phyloP scores from a whole-genome alignment of 495 filamentous ascomycete genomes.

The Cetradonia linearis region DNA sequence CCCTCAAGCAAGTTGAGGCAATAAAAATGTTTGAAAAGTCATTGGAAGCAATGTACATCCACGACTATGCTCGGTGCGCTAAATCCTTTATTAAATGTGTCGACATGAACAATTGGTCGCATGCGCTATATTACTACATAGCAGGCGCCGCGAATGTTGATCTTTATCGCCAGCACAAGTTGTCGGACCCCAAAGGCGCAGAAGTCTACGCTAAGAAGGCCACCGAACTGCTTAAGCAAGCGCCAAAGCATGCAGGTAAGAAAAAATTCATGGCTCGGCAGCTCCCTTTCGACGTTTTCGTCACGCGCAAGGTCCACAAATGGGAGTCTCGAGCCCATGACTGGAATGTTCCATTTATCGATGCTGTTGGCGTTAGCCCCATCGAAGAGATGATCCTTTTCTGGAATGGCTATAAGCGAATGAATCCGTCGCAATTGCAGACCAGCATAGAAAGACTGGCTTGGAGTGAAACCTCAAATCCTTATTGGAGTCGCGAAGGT shows the following conservation, averaged over 20 bases:
- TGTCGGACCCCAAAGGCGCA: constrained; percentile 42
- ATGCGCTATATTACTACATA: constrained; percentile 82
- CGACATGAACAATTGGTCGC: constrained; percentile 84
- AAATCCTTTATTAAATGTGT: constrained; percentile 68
- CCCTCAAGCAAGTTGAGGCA: constrained; percentile 75
- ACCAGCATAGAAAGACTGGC: constrained; percentile 50
- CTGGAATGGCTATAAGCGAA: constrained; percentile 76
- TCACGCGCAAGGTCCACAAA: constrained; percentile 73
- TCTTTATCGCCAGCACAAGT: constrained; percentile 56
- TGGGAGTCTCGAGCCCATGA: constrained; percentile 74
- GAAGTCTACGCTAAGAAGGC: constrained; percentile 51
- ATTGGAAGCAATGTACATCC: constrained; percentile 66
- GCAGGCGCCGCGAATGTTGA: constrained; percentile 69
- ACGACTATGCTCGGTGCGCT: constrained; percentile 60
- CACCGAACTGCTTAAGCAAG: constrained; percentile 57
- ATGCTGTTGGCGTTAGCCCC: constrained; percentile 76
- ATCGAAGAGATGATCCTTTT: constrained; percentile 93
- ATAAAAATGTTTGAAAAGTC: constrained; percentile 77
- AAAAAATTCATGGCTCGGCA: constrained; percentile 84
- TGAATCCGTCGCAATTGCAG: constrained; percentile 55
- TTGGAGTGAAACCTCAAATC: constrained; percentile 54
- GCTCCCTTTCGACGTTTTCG: constrained; percentile 84
- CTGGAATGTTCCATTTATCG: constrained; percentile 58
- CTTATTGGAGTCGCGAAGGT: constrained; percentile 47
- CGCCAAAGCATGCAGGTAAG: constrained; percentile 66